Base-by-base conservation (phyloP, 2,329 filamentous ascomycete species). In the Fusarium liriodendri region DNA sequence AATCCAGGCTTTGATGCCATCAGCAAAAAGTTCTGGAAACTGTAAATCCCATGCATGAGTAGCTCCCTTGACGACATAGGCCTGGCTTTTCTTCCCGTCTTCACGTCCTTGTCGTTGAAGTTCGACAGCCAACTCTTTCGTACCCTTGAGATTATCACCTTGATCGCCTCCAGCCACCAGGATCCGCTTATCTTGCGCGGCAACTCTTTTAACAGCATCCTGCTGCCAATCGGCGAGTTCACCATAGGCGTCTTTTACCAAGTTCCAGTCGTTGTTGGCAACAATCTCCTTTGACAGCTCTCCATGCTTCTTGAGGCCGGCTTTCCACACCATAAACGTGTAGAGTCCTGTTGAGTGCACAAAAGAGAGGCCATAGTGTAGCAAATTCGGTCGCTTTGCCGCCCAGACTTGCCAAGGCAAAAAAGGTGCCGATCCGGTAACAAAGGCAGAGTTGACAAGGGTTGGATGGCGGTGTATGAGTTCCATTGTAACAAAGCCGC, bases 21-120 rank as follows among this genome's bases (percentile, higher is more conserved):
- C 74, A 5, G 81, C 81, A 66, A 84, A 84, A 5, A 84, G 42
- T 22, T 77, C 66, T 0, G 82, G 82, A n/a, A 80, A 70, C 61
- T 84, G 82, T 50, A 84, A 66, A 62, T 84, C 79, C 83, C 82
- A 84, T 11, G 78, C 78, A 69, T 84, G 82, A 25, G 82, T 77
- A 11, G 82, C 82, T 7, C 79, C 78, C n/a, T 50, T 75, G 3
- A 84, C 76, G 9, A 82, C 62, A 32, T 79, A 81, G 6, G 75
- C 77, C 9, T 73, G 54, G 3, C 79, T 77, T 14, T 66, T 57
- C 40, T 77, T 64, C 52, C 75, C 37, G 59, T 72, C 25, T 33
- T 70, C 18, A 54, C 25, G 25, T 61, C 75, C n/a, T 72, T 71
- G 60, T 47, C 62, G 35, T 55, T 68, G 62, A n/a, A 80, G 62